Evolutionary conservation across 352 stramenopile genomes (phyloP), one percentile per base, ranked within the genome.

Genomic region (Globisporangium spiculum): DNA sequence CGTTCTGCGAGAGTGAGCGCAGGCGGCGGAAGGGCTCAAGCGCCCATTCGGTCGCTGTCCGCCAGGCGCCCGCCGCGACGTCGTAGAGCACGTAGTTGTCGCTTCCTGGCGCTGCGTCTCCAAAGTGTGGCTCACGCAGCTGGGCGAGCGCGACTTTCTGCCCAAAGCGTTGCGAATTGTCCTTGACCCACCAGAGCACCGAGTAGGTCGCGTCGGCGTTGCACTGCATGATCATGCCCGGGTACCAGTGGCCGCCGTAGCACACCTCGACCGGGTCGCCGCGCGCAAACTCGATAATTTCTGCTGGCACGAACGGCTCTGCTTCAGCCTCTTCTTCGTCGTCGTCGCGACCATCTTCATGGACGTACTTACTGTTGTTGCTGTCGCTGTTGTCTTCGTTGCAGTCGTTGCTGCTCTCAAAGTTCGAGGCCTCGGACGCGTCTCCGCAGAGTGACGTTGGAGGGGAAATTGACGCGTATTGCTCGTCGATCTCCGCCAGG

Each of bases 141-240:
- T 88, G 69, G 24, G 81, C 66, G 27, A 66, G 74, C n/a, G 76
- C 70, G 61, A 85, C 84, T 16, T 74, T 73, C 64, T 90, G 82
- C 6, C 79, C 75, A 66, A 88, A 91, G 18, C 86, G 81, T 71
- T 94, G 86, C 14, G 84, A 92, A 67, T 90, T 89, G 73, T 91
- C 81, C 34, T 88, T 77, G 69, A 90, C 83, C 84, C 86, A 94
- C 86, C 86, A 94, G 12, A 92, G 56, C 36, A 94, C 81, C 53
- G 86, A 89, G 74, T 94, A 94, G 18, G 76, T 86, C 5, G 58
- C 62, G 61, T 83, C 78, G 54, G 74, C 70, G 56, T 91, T 90
- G 58, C 74, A 75, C 41, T 91, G 77, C 55, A 92, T 72, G 46
- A 92, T 70, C 56, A 90, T 85, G 18, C 84, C 86, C 0, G 76